A percentile compares a stretch with the other conserved stretches of the same genome.
Evolutionary conservation across 768 basidiomycete genomes (phyloP).

Genomic region (Sistotremastrum suecicum): DNA sequence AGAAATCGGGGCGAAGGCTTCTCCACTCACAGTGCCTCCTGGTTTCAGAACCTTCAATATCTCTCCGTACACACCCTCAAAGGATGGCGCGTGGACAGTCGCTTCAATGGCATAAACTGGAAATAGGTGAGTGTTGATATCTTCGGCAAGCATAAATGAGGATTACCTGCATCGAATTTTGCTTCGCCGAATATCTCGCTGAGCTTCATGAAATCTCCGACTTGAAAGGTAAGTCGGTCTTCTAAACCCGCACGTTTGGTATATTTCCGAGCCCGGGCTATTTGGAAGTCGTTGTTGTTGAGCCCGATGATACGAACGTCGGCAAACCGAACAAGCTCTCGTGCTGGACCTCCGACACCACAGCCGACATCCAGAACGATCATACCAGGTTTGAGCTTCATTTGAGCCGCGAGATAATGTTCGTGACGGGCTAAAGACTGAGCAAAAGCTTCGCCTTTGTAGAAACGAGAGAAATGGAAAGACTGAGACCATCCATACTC

Average conservation of each 20-base stretch:
- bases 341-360: slow-evolving; percentile 93
- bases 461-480: slow-evolving; percentile 97
- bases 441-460: slow-evolving; percentile 71
- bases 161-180: slow-evolving; percentile 80
- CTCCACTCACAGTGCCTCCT: slow-evolving; percentile 64
- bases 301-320: slow-evolving; percentile 75
- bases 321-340: slow-evolving; percentile 85
- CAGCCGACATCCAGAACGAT: slow-evolving; percentile 96
- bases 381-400: slow-evolving; percentile 81
- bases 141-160: neutral
- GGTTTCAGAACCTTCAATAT: slow-evolving; percentile 92
- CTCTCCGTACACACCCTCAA: slow-evolving; percentile 90
- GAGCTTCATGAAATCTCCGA: slow-evolving; percentile 96
- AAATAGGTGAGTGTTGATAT: neutral
- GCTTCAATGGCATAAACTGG: slow-evolving; percentile 95
- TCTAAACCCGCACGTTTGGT: slow-evolving; percentile 64
- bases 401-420: slow-evolving; percentile 87
- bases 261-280: slow-evolving; percentile 74
- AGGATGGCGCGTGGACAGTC: slow-evolving; percentile 89
- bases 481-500: slow-evolving; percentile 87
- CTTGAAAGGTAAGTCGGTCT: slow-evolving; percentile 66
- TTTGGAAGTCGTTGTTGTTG: slow-evolving; percentile 96
- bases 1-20: slow-evolving; percentile 9
- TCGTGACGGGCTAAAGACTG: slow-evolving; percentile 80
- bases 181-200: slow-evolving; percentile 83